Base-by-base conservation (phyloP, 2,329 filamentous ascomycete genomes). In the Neonectria ditissima region DNA sequence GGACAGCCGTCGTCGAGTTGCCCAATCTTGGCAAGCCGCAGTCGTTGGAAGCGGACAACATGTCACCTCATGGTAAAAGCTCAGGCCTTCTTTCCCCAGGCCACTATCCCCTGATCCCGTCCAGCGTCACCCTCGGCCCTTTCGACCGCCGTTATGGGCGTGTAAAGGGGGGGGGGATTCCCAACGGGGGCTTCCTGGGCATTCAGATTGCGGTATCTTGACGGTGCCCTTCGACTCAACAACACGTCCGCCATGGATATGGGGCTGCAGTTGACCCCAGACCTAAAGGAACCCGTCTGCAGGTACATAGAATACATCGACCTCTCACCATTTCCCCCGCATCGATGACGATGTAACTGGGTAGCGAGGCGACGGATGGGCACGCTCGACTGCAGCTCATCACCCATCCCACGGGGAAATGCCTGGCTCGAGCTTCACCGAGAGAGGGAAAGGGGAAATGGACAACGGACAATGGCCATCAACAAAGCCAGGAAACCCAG, bases 31-130 rank as follows among this genome's bases (percentile, higher is more conserved):
- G 57, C 58, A 18, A 13, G 41, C 43, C 50, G 26, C 48, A 47
- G 55, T 59, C 52, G 50, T 20, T 52, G 50, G 45, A 59, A 26
- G 20, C 37, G 47, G 55, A 64, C 57, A 60, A 64, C 57, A 60
- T 55, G 55, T 63, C 66, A 68, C 59, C 59, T 67, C 62, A 67
- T 63, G 53, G 8, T 8, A 32, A 56, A 63, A 65, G 54, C 61
- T 59, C 53, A 62, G 60, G 59, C 56, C 66, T 30, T 55, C 56
- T 61, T 61, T 61, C 56, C 59, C 65, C 54, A 54, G 54, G 53
- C 37, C 47, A 55, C 51, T 41, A 55, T 68, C 48, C 62, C 66
- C 59, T 68, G 62, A 59, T 60, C 47, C 58, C 32, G 48, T 65
- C 47, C 30, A 26, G 44, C 20, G 32, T 41, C 24, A 30, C 24